These are phyloP conservation scores for Theileria orientalis DNA, from an alignment of 169 alveolate genomes.

Conservation along the genomic window DNA sequence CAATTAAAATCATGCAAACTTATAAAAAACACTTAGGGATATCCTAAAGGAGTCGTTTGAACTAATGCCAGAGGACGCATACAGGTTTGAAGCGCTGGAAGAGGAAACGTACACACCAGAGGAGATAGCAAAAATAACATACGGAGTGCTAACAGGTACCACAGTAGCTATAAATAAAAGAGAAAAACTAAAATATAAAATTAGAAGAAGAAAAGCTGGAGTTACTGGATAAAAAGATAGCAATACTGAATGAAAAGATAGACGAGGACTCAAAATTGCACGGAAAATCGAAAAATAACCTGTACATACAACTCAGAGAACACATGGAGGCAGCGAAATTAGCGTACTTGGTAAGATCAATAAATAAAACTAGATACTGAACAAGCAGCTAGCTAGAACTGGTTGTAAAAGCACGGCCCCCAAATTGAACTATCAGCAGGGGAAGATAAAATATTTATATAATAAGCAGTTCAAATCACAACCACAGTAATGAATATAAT, in stretches of 20 bases:
- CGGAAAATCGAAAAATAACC: conserved; percentile 68
- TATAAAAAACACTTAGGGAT: conserved; percentile 33
- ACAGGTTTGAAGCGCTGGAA: conserved; percentile 54
- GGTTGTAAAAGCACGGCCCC: background rate
- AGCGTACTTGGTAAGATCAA: conserved; percentile 70
- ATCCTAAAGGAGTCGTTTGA: conserved; percentile 78
- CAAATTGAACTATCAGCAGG: too few species aligned
- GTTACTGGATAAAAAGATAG: conserved; percentile 76
- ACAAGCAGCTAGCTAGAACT: background rate
- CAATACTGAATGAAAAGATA: conserved; percentile 73
- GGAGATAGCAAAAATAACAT: conserved; percentile 73
- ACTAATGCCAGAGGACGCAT: conserved; percentile 77
- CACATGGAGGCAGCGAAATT: conserved; percentile 81
- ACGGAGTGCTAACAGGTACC: conserved; percentile 67
- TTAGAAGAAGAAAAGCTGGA: conserved; percentile 76
- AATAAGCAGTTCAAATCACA: too few species aligned
- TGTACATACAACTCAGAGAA: conserved; percentile 79
- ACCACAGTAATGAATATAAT: too few species aligned
- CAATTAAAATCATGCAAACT: background rate
- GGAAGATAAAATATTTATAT: too few species aligned
- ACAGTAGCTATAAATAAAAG: background rate
- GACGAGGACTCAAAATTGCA: conserved; percentile 70
- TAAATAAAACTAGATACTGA: too few species aligned
- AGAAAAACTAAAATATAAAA: background rate
- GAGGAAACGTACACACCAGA: conserved; percentile 47